These are phyloP conservation scores for Russula ochroleuca DNA, from an alignment of 768 basidiomycete species.

Conservation along the genomic window DNA sequence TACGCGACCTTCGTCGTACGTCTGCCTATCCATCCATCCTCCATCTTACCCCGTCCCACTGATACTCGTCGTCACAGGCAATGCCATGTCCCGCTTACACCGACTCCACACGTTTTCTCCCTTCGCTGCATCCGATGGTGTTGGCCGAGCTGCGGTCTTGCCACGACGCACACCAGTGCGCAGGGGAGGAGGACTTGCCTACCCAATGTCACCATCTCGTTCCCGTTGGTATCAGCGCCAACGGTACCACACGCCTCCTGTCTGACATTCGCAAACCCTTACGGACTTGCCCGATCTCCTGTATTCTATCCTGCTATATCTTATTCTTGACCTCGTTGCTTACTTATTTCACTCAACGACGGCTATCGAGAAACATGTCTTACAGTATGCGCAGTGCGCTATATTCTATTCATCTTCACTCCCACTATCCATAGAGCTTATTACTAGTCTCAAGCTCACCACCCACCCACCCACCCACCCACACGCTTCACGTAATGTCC, in stretches of 20 bases:
- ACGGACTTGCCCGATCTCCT: too few species aligned
- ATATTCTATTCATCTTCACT: too few species aligned
- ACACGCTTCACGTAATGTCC: too few species aligned
- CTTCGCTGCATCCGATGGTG: neutral
- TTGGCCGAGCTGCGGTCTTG: neutral
- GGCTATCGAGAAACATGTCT: too few species aligned
- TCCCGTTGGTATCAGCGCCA: neutral
- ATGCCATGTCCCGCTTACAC: neutral
- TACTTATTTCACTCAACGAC: too few species aligned
- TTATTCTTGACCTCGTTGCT: too few species aligned
- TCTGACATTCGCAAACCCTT: neutral
- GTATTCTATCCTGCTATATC: too few species aligned
- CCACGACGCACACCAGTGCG: slow-evolving; percentile 3
- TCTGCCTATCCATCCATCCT: neutral
- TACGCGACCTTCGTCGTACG: neutral
- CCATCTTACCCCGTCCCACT: neutral
- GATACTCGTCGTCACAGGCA: neutral
- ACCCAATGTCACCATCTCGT: neutral
- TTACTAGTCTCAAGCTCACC: too few species aligned
- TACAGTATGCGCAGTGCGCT: too few species aligned
- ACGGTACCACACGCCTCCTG: neutral
- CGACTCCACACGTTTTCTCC: neutral
- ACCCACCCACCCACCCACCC: too few species aligned
- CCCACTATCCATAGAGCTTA: too few species aligned
- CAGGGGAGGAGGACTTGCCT: neutral